phyloP scores from a whole-genome alignment of 768 basidiomycete species.

The Gloeopeniophorella convolvens region DNA sequence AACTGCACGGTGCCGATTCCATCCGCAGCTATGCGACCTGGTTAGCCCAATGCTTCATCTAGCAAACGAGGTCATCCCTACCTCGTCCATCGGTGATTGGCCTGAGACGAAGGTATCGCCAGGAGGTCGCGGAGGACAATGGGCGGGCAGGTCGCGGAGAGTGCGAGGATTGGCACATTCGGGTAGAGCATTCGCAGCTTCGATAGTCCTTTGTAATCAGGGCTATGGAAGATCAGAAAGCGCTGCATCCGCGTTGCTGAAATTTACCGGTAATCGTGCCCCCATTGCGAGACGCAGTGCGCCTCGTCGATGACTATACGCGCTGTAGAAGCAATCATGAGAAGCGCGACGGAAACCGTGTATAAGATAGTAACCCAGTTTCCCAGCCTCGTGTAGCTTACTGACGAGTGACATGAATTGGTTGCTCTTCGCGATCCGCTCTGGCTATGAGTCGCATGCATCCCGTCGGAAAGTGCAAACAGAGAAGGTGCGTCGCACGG shows the following conservation, averaged over 20 bases:
- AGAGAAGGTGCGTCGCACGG: too few species aligned
- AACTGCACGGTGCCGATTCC: slow-evolving; percentile 69
- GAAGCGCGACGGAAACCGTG: not conserved
- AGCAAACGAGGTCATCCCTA: slow-evolving; percentile 19
- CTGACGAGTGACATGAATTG: slow-evolving; percentile 56
- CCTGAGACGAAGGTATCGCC: slow-evolving; percentile 57
- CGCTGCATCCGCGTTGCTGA: not conserved
- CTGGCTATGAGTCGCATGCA: slow-evolving; percentile 49
- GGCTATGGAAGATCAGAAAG: slow-evolving; percentile 35
- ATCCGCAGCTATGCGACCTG: slow-evolving; percentile 36
- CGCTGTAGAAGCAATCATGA: too few species aligned
- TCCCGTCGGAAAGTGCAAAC: not conserved
- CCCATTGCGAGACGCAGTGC: slow-evolving; percentile 74
- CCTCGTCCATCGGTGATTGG: slow-evolving; percentile 56
- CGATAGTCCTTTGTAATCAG: slow-evolving; percentile 79
- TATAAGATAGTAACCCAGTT: slow-evolving; percentile 42
- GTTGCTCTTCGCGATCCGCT: slow-evolving; percentile 76
- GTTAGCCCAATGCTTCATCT: not conserved
- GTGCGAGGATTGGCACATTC: slow-evolving; percentile 69
- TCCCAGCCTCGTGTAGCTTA: slow-evolving; percentile 52
- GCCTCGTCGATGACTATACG: slow-evolving; percentile 89
- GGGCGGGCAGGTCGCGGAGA: slow-evolving; percentile 82
- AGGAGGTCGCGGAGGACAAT: slow-evolving; percentile 72
- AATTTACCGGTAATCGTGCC: slow-evolving; percentile 75
- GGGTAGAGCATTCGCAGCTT: slow-evolving; percentile 72